Conservation (phyloP, 345 rosid species). For the Lumnitzera racemosa region DNA sequence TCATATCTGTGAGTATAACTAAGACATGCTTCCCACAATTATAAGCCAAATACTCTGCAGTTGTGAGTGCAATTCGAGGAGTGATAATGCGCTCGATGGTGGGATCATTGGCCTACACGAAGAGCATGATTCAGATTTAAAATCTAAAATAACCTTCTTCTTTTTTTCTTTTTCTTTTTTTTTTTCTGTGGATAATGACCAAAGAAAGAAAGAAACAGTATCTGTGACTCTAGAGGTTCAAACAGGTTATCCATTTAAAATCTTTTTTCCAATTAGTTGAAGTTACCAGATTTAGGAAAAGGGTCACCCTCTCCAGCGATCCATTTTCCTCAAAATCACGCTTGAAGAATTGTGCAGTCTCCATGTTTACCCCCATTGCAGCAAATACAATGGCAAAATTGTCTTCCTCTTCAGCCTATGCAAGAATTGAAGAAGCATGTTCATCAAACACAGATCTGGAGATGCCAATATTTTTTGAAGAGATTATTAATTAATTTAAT, state of each 20-base stretch:
- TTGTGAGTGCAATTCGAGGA: constrained; percentile 93
- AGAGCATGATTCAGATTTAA: not conserved
- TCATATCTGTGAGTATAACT: constrained; percentile 93
- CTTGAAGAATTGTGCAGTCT: constrained; percentile 94
- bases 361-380: constrained; percentile 99
- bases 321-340: constrained; percentile 98
- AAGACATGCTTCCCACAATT: constrained; percentile 96
- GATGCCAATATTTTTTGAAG: no score
- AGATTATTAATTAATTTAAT: no score
- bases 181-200: not conserved
- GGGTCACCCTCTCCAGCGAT: constrained; percentile 98
- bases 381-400: constrained; percentile 97
- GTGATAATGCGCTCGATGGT: constrained; percentile 96
- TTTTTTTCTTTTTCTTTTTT: not conserved
- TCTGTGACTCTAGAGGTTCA: no score
- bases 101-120: constrained; percentile 88
- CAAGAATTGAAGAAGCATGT: no score
- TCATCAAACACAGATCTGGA: no score
- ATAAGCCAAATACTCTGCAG: constrained; percentile 95
- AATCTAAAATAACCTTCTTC: not conserved
- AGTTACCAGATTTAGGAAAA: constrained; percentile 78
- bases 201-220: not conserved
- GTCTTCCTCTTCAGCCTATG: constrained; percentile 74
- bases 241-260: not conserved
- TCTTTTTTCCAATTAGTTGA: not conserved